Evolutionary conservation across 2,329 filamentous ascomycete species (phyloP).

Genomic region (Mollisia scopiformis): DNA sequence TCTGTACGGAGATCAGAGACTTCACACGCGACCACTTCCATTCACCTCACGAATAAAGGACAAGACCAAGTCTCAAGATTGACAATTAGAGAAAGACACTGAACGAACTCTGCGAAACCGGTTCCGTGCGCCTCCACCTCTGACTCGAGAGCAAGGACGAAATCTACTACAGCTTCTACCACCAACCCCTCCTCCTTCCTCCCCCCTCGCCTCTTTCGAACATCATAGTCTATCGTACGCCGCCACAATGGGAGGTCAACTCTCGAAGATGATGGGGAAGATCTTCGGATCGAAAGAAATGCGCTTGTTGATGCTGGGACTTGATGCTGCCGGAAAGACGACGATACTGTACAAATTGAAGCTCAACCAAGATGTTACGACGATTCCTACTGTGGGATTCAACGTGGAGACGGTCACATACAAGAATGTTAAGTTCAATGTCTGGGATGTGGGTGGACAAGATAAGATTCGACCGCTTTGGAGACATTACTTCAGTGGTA

Average conservation of each 20-base stretch:
- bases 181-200: neutral
- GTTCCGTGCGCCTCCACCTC: neutral
- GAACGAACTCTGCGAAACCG: neutral
- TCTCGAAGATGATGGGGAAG: slow-evolving; percentile 97
- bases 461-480: slow-evolving; percentile 98
- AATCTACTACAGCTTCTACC: neutral
- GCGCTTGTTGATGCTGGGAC: slow-evolving; percentile 95
- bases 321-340: slow-evolving; percentile 98
- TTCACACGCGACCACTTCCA: neutral
- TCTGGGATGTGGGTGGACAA: slow-evolving; percentile 98
- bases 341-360: slow-evolving; percentile 99
- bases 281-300: slow-evolving; percentile 99
- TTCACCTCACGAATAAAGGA: neutral
- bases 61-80: neutral
- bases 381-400: slow-evolving; percentile 97
- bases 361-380: slow-evolving; percentile 96
- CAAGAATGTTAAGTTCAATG: slow-evolving; percentile 99
- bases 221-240: neutral
- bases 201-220: neutral
- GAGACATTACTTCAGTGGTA: slow-evolving; percentile 94
- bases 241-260: slow-evolving; percentile 81
- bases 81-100: neutral
- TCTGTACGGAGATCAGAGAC: neutral
- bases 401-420: slow-evolving; percentile 99
- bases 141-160: neutral